Conservation (phyloP, 2,329 filamentous ascomycete species). For the Verticillium zaregamsianum region DNA sequence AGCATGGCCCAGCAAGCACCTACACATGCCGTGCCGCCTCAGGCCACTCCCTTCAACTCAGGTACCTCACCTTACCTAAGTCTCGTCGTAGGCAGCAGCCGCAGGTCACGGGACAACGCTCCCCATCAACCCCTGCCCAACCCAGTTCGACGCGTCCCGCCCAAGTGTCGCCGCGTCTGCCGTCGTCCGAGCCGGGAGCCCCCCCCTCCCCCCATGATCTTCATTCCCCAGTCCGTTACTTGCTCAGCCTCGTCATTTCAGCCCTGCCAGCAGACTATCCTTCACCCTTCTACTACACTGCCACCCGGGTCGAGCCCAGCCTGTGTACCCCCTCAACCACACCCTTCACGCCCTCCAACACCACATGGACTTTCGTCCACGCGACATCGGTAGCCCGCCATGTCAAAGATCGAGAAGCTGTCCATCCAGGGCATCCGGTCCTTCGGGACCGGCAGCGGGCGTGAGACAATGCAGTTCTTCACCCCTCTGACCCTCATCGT, state of each 20-base stretch:
- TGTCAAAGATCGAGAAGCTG: slow-evolving; percentile 86
- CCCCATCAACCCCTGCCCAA: neutral
- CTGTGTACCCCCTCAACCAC: neutral
- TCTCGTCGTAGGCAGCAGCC: neutral
- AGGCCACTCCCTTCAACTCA: too few species aligned
- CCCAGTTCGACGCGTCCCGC: neutral
- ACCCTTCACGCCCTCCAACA: neutral
- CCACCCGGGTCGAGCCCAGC: neutral
- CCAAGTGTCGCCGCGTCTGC: neutral
- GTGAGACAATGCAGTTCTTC: slow-evolving; percentile 81
- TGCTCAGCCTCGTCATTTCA: neutral
- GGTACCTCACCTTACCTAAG: neutral
- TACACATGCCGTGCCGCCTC: too few species aligned
- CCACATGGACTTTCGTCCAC: neutral
- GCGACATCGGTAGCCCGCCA: slow-evolving; percentile 19
- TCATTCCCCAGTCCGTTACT: neutral
- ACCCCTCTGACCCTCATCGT: slow-evolving; percentile 94
- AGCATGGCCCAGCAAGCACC: too few species aligned
- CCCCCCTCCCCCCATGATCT: neutral
- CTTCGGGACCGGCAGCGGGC: slow-evolving; percentile 65
- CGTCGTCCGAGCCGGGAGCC: neutral
- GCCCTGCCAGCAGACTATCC: neutral
- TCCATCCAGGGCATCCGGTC: slow-evolving; percentile 81
- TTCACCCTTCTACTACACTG: neutral
- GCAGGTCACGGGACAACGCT: neutral